Evolutionary conservation across 2,329 filamentous ascomycete species (phyloP), one percentile per base, ranked within the genome.

Genomic region (Aspergillus costaricaensis): DNA sequence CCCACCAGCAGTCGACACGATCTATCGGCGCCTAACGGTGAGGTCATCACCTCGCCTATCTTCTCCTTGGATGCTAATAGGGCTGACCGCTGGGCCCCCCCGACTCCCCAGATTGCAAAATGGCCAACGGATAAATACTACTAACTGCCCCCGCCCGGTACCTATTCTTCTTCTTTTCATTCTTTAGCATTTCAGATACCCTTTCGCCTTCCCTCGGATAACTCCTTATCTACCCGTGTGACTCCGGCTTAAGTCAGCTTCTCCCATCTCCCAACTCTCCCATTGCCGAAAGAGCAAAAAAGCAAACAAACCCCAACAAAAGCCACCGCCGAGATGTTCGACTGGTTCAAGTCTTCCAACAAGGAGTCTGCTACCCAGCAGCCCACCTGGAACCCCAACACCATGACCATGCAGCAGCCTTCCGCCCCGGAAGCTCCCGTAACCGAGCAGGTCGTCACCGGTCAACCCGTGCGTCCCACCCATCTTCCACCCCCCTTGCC

Each of bases 351-450:
- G 50, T 63, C 66, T 36, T 60, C 65, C 57, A 58, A 66, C 54
- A 51, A 68, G 50, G 61, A 64, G 55, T 53, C 62, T 44, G 54
- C 56, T 3, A 21, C 50, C 15, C 50, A 55, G 48, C 55, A 57
- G 64, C 41, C 50, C 38, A 59, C 67, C 56, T 69, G 67, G 67
- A 61, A 68, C 43, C 52, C 67, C 21, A 55, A 62, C 54, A 67
- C 67, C 21, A 52, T 68, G 58, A 64, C 66, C 54, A 66, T 68
- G 62, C 60, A 68, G 53, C 67, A 66, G 61, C 66, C 66, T 32
- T 44, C 60, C 27, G 63, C 57, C 55, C 67, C 67, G 21, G 60
- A 58, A 17, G 67, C 65, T 30, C 65, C 56, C 8, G 50, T 53
- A n/a, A 65, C 58, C 27, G 61, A 69, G 52, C 61, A 63, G n/a